Percentiles rank a stretch among this genome's conserved stretches.
Evolutionary conservation across 2,329 filamentous ascomycete genomes (phyloP).

Genomic region (Monosporascus sp.): DNA sequence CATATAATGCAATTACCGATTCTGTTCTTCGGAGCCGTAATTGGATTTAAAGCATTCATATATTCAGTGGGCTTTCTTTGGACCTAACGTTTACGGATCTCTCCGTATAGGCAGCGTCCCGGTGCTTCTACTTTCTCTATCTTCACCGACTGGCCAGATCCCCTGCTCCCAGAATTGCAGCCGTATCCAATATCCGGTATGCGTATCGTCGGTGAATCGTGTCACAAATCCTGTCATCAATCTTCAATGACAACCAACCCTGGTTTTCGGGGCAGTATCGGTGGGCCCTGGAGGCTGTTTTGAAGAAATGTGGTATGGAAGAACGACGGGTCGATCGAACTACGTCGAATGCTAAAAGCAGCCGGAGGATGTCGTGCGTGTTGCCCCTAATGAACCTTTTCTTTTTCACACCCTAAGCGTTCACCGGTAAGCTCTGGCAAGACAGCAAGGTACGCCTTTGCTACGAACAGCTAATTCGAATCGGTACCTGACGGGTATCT

Average conservation of each 20-base stretch:
- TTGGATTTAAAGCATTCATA: too few relatives aligned
- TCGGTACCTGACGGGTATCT: slow-evolving; percentile 3
- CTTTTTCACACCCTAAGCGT: slow-evolving; percentile 9
- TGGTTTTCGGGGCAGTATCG: slow-evolving; percentile 13
- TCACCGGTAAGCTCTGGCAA: neutral
- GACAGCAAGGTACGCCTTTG: neutral
- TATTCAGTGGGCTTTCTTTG: too few relatives aligned
- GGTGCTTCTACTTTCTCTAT: neutral
- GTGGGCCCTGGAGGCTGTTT: slow-evolving; percentile 7
- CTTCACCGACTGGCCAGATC: neutral
- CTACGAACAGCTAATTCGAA: neutral
- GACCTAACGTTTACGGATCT: too few relatives aligned
- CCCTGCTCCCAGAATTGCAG: neutral
- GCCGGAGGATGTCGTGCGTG: slow-evolving; percentile 6
- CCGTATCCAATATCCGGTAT: neutral
- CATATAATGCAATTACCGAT: too few relatives aligned
- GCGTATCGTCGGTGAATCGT: slow-evolving; percentile 7
- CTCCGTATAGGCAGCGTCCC: too few relatives aligned
- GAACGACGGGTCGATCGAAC: neutral
- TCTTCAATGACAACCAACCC: neutral
- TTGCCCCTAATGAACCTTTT: slow-evolving; percentile 16
- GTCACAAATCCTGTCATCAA: neutral
- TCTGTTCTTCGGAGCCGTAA: too few relatives aligned
- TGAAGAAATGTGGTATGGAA: slow-evolving; percentile 12
- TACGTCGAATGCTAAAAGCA: too few relatives aligned